phyloP scores from a whole-genome alignment of 805 yeast species.

The Saccharomycopsis fermentans region DNA sequence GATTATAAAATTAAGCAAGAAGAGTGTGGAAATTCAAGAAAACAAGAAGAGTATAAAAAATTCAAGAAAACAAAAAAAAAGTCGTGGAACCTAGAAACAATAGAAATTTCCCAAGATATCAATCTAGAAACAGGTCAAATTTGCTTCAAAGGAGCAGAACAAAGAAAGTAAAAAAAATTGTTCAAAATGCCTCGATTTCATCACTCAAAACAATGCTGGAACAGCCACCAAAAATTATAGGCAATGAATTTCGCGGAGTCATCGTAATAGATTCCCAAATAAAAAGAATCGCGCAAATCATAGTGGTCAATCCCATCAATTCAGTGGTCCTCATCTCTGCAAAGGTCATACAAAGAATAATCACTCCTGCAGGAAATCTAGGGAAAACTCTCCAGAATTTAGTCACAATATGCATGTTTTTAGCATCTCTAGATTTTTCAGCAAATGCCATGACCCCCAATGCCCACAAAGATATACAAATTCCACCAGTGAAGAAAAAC shows the following conservation, averaged over 20 bases:
- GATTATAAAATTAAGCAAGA: no score
- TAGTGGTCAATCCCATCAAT: slow-evolving; percentile 34
- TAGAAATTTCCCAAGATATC: no score
- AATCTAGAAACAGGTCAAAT: no score
- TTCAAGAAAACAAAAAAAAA: no score
- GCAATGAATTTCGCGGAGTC: slow-evolving; percentile 19
- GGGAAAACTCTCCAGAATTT: slow-evolving; percentile 31
- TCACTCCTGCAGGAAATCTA: slow-evolving; percentile 32
- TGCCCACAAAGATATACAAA: slow-evolving; percentile 34
- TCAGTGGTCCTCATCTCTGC: slow-evolving; percentile 31
- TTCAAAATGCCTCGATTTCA: slow-evolving; percentile 8
- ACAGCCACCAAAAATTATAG: slow-evolving; percentile 8
- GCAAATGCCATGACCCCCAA: slow-evolving; percentile 33
- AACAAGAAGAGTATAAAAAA: no score
- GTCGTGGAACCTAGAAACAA: no score
- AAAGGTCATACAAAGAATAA: slow-evolving; percentile 35
- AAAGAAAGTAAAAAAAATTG: no score
- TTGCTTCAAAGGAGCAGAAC: no score
- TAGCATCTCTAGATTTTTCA: slow-evolving; percentile 36
- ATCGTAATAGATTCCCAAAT: slow-evolving; percentile 30
- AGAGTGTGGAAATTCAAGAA: no score
- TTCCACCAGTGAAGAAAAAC: slow-evolving; percentile 44
- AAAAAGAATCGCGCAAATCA: slow-evolving; percentile 27
- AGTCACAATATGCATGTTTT: slow-evolving; percentile 25
- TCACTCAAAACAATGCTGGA: neutral